Evolutionary conservation across 257 asterid genomes (phyloP).

Genomic region (Fraxinus americana): DNA sequence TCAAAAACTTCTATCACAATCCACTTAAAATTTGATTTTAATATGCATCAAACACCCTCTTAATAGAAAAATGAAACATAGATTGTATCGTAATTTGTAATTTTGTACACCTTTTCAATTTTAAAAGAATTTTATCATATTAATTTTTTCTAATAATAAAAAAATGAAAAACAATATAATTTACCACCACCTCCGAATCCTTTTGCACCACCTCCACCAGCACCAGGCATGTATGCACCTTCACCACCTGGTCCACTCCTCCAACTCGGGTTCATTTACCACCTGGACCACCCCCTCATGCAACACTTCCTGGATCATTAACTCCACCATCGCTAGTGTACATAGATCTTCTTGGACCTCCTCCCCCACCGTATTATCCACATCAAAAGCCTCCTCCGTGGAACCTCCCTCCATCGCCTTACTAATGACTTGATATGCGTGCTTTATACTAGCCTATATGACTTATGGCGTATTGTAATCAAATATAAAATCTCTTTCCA

Average conservation of each 20-base stretch:
- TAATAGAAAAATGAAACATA: too few species aligned
- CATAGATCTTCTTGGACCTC: slow-evolving; percentile 21
- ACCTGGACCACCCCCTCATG: slow-evolving; percentile 35
- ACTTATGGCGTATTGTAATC: neutral
- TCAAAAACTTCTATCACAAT: too few species aligned
- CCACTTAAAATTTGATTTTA: too few species aligned
- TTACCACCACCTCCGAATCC: slow-evolving; percentile 26
- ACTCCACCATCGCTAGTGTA: slow-evolving; percentile 28
- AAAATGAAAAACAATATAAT: too few species aligned
- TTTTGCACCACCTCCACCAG: slow-evolving; percentile 19
- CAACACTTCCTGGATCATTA: slow-evolving; percentile 23
- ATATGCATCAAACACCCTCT: too few species aligned
- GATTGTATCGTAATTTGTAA: too few species aligned
- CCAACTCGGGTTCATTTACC: slow-evolving; percentile 29
- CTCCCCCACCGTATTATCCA: slow-evolving; percentile 20
- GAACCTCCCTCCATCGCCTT: slow-evolving; percentile 28
- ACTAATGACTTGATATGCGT: neutral
- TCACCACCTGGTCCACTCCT: slow-evolving; percentile 26
- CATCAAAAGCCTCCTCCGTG: slow-evolving; percentile 18
- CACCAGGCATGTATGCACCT: slow-evolving; percentile 2
- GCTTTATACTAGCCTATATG: neutral
- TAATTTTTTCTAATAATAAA: too few species aligned
- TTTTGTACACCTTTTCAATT: too few species aligned
- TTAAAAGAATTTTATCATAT: too few species aligned
- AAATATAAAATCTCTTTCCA: too few species aligned